Evolutionary conservation across 345 rosid genomes (phyloP), one percentile per base, ranked within the genome.

Genomic region (Boechera stricta): DNA sequence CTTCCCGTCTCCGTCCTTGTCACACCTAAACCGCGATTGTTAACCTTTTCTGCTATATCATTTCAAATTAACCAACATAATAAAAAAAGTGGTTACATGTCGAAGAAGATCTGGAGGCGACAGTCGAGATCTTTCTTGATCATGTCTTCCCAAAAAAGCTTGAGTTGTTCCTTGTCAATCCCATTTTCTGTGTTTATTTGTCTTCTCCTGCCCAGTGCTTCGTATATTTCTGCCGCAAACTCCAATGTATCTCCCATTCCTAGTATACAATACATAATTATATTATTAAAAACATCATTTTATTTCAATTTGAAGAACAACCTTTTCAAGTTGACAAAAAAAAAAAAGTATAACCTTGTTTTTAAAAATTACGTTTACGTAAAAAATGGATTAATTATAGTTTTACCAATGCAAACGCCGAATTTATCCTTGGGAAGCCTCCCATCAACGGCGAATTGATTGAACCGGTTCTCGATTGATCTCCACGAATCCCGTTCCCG

Each of bases 181-280:
- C 98, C 98, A 53, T 87, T 74, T 24, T 61, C 71, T 1, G 87
- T 49, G 54, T 59, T n/a, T 49, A 94, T 67, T 9, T 82, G 56
- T 76, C 88, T 87, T 12, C 97, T 84, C 79, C 95, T 82, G 6
- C 95, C 90, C 60, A 94, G 75, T 1, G 97, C 91, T 38, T 88
- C 88, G 24, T 85, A 90, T 33, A 92, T 80, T 77, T 89, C 91
- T 64, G 58, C 82, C 0, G 98, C 86, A 73, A 94, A 94, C 69
- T 94, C 98, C 67, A 78, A 76, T 3, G 97, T 86, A 62, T 94
- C 98, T 74, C 86, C 97, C 93, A 94, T 87, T 35, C 98, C 98
- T 92, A 10, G 6, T 21, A 44, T 58, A 47, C 15, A 38, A 38
- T 7, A 57, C 29, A 58, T 15, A 64, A 67, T 26, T 26, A 53